Conservation (phyloP, 169 alveolate genomes). For the Plasmodium chabaudi region DNA sequence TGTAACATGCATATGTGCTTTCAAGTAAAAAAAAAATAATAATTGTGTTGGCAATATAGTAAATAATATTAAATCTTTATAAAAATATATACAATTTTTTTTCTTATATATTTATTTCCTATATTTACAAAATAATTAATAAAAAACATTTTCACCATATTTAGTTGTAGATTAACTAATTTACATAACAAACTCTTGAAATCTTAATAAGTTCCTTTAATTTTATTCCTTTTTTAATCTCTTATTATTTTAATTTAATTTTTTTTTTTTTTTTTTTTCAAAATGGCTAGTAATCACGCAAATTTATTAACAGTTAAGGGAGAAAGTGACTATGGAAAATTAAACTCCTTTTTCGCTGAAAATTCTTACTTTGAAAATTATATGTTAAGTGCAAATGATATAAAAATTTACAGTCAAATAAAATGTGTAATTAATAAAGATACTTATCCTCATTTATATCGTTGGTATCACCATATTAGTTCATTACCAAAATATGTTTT, state of each 20-base stretch:
- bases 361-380: slow-evolving; percentile 59
- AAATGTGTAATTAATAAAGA: slow-evolving; percentile 28
- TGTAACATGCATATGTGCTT: too few relatives aligned
- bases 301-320: slow-evolving; percentile 57
- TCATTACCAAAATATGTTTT: slow-evolving; percentile 24
- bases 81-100: too few relatives aligned
- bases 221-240: neutral
- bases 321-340: slow-evolving; percentile 47
- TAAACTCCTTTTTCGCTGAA: slow-evolving; percentile 36
- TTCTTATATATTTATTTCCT: too few relatives aligned
- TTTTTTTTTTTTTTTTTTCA: neutral
- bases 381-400: slow-evolving; percentile 36
- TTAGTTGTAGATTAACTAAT: too few relatives aligned
- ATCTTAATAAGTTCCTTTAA: too few relatives aligned
- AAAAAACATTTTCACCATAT: too few relatives aligned
- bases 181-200: too few relatives aligned
- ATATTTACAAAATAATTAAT: too few relatives aligned
- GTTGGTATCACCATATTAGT: slow-evolving; percentile 69
- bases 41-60: too few relatives aligned
- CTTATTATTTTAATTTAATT: neutral
- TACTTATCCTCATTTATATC: slow-evolving; percentile 64
- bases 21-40: too few relatives aligned
- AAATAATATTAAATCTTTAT: too few relatives aligned
- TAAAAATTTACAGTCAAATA: slow-evolving; percentile 57
- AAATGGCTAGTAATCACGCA: slow-evolving; percentile 53